Conservation (phyloP, 2,329 filamentous ascomycete species). For the Stagonosporopsis rhizophila region DNA sequence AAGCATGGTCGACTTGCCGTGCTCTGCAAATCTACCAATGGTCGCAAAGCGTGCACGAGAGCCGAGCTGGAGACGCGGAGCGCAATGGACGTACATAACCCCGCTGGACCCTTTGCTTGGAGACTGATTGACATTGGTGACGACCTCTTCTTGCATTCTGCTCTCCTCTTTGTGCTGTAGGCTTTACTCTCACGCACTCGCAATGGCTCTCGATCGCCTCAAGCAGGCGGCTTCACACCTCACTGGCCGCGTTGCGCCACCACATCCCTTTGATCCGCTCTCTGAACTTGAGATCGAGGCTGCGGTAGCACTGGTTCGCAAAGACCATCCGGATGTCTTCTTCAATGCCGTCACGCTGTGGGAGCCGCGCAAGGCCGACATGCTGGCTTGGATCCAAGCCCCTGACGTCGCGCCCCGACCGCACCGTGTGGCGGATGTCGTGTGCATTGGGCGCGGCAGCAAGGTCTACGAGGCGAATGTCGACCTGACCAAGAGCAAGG, state of each 20-base stretch:
- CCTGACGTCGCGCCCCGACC: conserved; percentile 69
- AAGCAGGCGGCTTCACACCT: conserved; percentile 70
- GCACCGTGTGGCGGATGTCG: conserved; percentile 77
- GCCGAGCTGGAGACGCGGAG: conserved; percentile 4
- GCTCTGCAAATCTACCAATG: conserved; percentile 12
- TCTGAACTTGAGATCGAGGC: conserved; percentile 74
- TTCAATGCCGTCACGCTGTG: conserved; percentile 88
- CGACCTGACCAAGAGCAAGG: conserved; percentile 70
- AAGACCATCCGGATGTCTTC: conserved; percentile 72
- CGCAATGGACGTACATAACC: conserved; percentile 8
- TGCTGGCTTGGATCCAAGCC: conserved; percentile 78
- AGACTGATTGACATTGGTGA: background rate
- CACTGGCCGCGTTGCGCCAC: conserved; percentile 60
- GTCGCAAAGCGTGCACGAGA: background rate
- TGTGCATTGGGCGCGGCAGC: conserved; percentile 79
- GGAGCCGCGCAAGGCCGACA: conserved; percentile 84
- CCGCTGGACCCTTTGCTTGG: conserved; percentile 5
- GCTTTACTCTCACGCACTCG: background rate
- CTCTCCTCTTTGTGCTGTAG: background rate
- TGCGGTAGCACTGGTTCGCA: conserved; percentile 71
- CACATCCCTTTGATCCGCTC: conserved; percentile 82
- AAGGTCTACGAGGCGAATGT: conserved; percentile 85
- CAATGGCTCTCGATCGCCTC: conserved; percentile 68
- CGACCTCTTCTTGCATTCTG: background rate
- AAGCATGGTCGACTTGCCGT: conserved; percentile 9